A percentile compares a stretch with the other conserved stretches of the same genome.
Conservation (phyloP, 176 grass and related monocot genomes). For the Elaeis guineensis region DNA sequence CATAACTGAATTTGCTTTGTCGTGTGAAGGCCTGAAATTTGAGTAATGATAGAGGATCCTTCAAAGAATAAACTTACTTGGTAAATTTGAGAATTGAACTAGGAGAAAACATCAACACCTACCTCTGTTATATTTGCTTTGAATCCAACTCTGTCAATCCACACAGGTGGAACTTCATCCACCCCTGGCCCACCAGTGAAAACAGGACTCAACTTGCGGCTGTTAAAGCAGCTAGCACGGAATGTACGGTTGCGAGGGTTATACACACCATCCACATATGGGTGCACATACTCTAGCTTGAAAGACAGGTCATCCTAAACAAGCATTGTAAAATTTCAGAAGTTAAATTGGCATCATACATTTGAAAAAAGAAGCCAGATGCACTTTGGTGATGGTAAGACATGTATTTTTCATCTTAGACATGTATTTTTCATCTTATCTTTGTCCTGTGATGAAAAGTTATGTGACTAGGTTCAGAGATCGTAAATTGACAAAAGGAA, state of each 20-base stretch:
- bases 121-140: constrained; percentile 99
- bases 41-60: not conserved
- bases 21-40: constrained; percentile 70
- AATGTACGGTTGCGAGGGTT: constrained; percentile 78
- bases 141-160: constrained; percentile 79
- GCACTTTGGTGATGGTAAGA: too few relatives aligned
- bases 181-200: constrained; percentile 79
- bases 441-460: too few relatives aligned
- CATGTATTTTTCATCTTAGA: too few relatives aligned
- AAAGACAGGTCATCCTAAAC: constrained; percentile 85
- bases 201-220: constrained; percentile 81
- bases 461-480: too few relatives aligned
- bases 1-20: constrained; percentile 93
- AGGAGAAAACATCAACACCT: not conserved
- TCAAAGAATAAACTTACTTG: too few relatives aligned
- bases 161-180: constrained; percentile 83
- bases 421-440: too few relatives aligned
- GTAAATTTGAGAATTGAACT: too few relatives aligned
- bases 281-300: constrained; percentile 82
- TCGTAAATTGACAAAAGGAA: too few relatives aligned
- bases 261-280: constrained; percentile 81
- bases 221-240: constrained; percentile 86
- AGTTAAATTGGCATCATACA: too few relatives aligned
- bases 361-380: too few relatives aligned
- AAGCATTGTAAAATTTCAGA: not conserved